A percentile compares a stretch with the other conserved stretches of the same genome.
phyloP scores from a whole-genome alignment of 106 monocot genomes.

The Acorus gramineus region DNA sequence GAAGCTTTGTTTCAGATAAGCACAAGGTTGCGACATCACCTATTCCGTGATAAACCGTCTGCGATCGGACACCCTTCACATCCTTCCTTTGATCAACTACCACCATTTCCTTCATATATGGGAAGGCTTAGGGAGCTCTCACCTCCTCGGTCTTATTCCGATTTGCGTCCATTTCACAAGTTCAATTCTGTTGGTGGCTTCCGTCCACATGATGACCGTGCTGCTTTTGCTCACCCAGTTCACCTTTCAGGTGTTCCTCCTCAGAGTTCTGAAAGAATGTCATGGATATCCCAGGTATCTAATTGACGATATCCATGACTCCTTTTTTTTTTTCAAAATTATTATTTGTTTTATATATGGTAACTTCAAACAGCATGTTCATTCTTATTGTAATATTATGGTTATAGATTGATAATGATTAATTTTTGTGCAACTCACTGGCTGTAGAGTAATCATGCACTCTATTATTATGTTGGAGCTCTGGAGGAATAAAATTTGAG shows the following conservation, averaged over 20 bases:
- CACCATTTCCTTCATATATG: conserved; percentile 49
- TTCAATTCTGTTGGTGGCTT: conserved; percentile 28
- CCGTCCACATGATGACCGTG: conserved; percentile 49
- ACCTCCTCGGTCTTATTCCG: conserved; percentile 37
- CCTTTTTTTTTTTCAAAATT: not conserved
- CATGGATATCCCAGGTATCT: conserved; percentile 62
- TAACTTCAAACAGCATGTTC: not conserved
- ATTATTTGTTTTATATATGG: not conserved
- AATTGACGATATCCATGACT: not conserved
- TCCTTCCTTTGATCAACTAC: conserved; percentile 45
- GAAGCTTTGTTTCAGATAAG: conserved; percentile 88
- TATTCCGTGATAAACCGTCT: conserved; percentile 60
- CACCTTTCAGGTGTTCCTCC: conserved; percentile 28
- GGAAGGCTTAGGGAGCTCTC: conserved; percentile 49
- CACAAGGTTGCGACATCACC: conserved; percentile 57
- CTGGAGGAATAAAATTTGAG: too few relatives aligned
- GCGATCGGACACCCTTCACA: conserved; percentile 21
- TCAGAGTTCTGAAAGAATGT: conserved; percentile 38
- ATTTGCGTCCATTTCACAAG: conserved; percentile 43
- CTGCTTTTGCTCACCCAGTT: conserved; percentile 19
- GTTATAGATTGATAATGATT: too few relatives aligned
- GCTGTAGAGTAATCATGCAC: too few relatives aligned
- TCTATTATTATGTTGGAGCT: too few relatives aligned
- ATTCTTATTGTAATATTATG: not conserved
- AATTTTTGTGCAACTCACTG: too few relatives aligned